These are phyloP conservation scores for Ceratocystis destructans DNA, from an alignment of 2,329 filamentous ascomycete genomes.

Conservation along the genomic window DNA sequence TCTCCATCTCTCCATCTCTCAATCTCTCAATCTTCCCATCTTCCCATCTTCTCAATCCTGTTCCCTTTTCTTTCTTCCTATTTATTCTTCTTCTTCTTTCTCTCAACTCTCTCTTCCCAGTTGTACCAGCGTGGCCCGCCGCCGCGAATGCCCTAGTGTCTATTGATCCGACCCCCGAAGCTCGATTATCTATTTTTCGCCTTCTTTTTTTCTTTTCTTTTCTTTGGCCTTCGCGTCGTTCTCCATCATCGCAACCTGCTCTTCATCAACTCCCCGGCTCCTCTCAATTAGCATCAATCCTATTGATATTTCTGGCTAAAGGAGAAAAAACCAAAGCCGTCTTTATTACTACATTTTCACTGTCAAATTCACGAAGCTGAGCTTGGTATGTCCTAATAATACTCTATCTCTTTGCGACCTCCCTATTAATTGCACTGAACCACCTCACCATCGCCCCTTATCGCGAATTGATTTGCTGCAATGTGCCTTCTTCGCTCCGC, in stretches of 20 bases:
- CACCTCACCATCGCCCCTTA: neutral
- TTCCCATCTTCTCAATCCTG: slow-evolving; percentile 21
- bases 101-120: slow-evolving; percentile 3
- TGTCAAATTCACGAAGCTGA: neutral
- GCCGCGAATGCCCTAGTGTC: slow-evolving; percentile 14
- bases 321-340: too few species aligned
- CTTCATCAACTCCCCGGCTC: too few species aligned
- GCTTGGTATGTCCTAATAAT: neutral
- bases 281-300: too few species aligned
- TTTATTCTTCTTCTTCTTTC: slow-evolving; percentile 20
- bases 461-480: neutral
- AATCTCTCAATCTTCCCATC: slow-evolving; percentile 20
- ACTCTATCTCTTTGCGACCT: neutral
- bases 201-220: slow-evolving; percentile 16
- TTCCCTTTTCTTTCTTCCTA: slow-evolving; percentile 20
- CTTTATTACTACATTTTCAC: neutral
- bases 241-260: neutral
- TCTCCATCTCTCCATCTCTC: slow-evolving; percentile 10
- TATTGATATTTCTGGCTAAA: too few species aligned
- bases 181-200: slow-evolving; percentile 9
- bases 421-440: neutral
- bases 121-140: slow-evolving; percentile 14
- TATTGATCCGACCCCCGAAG: neutral
- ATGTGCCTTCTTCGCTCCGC: too few species aligned
- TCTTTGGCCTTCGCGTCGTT: slow-evolving; percentile 10